phyloP scores from a whole-genome alignment of 768 basidiomycete genomes.

The Sarcodon sp. region DNA sequence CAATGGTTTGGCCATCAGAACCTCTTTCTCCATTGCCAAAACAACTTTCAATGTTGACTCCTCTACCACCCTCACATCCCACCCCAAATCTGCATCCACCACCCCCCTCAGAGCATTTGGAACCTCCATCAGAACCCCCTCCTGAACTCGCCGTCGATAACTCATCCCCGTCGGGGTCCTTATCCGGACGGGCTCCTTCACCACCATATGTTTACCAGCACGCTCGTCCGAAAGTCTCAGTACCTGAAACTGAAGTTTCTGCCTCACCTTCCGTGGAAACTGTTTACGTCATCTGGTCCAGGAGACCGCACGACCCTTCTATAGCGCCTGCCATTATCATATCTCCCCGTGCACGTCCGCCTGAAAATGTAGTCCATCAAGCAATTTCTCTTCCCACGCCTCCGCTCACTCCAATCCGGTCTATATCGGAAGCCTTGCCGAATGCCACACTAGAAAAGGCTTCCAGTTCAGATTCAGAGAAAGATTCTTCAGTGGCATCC shows the following conservation, averaged over 20 bases:
- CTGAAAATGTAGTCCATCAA: slow-evolving; percentile 38
- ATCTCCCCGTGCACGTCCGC: slow-evolving; percentile 49
- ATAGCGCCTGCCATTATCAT: slow-evolving; percentile 62
- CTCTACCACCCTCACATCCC: not conserved
- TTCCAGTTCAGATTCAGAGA: not conserved
- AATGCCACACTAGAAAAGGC: not conserved
- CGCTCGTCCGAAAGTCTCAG: not conserved
- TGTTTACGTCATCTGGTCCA: slow-evolving; percentile 60
- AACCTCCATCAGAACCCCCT: not conserved
- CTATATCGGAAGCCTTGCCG: not conserved
- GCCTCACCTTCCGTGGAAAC: not conserved
- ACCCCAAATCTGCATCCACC: slow-evolving; percentile 1
- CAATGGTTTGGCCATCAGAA: slow-evolving; percentile 32
- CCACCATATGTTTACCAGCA: not conserved
- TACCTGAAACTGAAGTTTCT: not conserved
- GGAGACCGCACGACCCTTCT: slow-evolving; percentile 51
- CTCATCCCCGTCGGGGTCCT: slow-evolving; percentile 4
- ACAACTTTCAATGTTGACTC: slow-evolving; percentile 35
- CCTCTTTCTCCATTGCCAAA: slow-evolving; percentile 51
- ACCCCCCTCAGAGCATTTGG: not conserved
- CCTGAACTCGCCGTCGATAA: not conserved
- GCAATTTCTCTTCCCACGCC: slow-evolving; percentile 46
- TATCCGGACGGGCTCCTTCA: not conserved
- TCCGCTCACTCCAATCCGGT: slow-evolving; percentile 12
- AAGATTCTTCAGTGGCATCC: slow-evolving; percentile 6